These are phyloP conservation scores for Rosa lucieae DNA, from an alignment of 306 rosid species.

Conservation along the genomic window DNA sequence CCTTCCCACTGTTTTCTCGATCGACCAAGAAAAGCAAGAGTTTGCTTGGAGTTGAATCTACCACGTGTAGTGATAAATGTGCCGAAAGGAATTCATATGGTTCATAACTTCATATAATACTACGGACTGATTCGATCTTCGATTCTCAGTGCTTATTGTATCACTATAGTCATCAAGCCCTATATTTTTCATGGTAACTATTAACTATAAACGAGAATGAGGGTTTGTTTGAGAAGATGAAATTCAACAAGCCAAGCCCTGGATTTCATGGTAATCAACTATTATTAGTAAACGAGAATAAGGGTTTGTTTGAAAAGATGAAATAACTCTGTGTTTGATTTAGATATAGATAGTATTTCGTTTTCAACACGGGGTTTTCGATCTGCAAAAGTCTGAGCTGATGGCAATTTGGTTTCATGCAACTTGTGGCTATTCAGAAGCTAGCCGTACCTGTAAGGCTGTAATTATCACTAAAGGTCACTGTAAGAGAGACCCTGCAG, in stretches of 20 bases:
- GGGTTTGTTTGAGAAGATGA: not conserved
- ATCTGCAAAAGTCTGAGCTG: not conserved
- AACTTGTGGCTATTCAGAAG: not conserved
- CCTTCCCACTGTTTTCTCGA: not conserved
- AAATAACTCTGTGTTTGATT: not conserved
- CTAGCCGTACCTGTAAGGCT: not conserved
- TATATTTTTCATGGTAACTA: not conserved
- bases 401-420: not conserved
- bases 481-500: not conserved
- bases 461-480: not conserved
- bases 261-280: not conserved
- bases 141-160: not conserved
- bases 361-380: constrained; percentile 9
- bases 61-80: not conserved
- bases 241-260: not conserved
- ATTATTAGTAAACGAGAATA: not conserved
- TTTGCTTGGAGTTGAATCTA: not conserved
- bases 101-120: not conserved
- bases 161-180: not conserved
- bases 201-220: not conserved
- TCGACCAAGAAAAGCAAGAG: not conserved
- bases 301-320: not conserved
- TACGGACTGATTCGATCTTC: not conserved
- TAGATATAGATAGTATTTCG: constrained; percentile 2
- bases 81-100: not conserved